Base-by-base conservation (phyloP, 257 asterid species). In the Salvia hispanica region DNA sequence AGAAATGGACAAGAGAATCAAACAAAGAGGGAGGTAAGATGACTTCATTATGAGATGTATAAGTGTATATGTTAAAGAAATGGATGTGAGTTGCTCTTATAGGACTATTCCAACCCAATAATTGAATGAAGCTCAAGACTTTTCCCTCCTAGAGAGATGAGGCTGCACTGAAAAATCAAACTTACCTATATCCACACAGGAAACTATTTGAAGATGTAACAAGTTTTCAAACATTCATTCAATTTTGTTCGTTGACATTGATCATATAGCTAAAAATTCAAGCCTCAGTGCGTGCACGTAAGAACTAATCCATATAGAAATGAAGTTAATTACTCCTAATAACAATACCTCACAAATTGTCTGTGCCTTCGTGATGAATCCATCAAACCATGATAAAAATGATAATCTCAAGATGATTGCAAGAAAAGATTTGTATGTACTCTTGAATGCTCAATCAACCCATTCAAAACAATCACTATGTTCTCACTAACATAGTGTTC, bases 371-470 rank as follows among this genome's bases (percentile, higher is more conserved):
- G 63, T 15, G 47, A 60, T 64, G 46, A 66, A 60, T 16, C 12
- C 45, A 36, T 39, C 61, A 33, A 62, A 2, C 8, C 7, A 40
- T 40, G 9, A 40, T 39, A 39, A 6, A 5, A 39, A 39, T 39
- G 7, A 39, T 39, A 39, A 8, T 60, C 78, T 73, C 79, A 73
- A 36, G 46, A 63, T 46, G 37, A 66, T 48, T 64, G 74, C 54
- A 58, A 10, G 62, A 63, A 47, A 66, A 52, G 51, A 46, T 71
- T 12, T 14, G 52, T 9, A 57, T 77, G 84, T 58, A 59, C 18
- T 58, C 78, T 76, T 6, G 80, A 77, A 16, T 85, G 81, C 45
- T 73, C 72, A 58, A 65, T 39, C 71, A 81, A 67, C 62, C 77
- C 81, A 69, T 81, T 81, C 2, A 84, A 67, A 58, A 80, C 76